Conservation (phyloP, 768 basidiomycete species). For the Podaxis mareebaensis region DNA sequence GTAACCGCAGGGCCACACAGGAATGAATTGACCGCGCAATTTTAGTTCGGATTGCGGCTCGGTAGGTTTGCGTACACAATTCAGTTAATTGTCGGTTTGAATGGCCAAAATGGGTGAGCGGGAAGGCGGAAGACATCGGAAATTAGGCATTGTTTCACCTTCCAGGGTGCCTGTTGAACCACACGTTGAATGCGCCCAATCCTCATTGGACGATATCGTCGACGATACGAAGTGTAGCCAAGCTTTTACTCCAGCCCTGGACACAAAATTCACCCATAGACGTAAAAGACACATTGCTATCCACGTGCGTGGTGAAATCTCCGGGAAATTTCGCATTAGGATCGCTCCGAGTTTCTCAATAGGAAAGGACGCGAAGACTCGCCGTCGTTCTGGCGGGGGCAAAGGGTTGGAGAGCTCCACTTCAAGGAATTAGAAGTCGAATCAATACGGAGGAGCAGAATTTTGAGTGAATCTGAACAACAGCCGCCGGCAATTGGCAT, state of each 20-base stretch:
- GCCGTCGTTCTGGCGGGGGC: background rate
- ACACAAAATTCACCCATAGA: slow-evolving; percentile 1
- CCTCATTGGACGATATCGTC: slow-evolving; percentile 11
- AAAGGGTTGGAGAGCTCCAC: slow-evolving; percentile 1
- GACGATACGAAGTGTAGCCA: background rate
- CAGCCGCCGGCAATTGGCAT: background rate
- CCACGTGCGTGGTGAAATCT: slow-evolving; percentile 3
- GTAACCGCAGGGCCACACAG: background rate
- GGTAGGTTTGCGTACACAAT: background rate
- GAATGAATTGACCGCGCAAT: background rate
- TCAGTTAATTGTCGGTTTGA: background rate
- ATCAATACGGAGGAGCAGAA: background rate
- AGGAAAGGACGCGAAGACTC: background rate
- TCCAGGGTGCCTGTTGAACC: background rate
- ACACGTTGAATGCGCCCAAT: background rate
- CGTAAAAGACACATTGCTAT: slow-evolving; percentile 2
- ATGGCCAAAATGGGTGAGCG: background rate
- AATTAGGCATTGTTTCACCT: background rate
- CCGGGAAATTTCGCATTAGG: background rate
- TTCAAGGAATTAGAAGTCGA: background rate
- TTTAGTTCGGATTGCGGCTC: slow-evolving; percentile 9
- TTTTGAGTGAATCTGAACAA: background rate
- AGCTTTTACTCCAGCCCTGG: slow-evolving; percentile 1
- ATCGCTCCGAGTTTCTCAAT: background rate
- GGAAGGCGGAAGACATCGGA: background rate